Evolutionary conservation across 202 grass and related monocot genomes (phyloP), one percentile per base, ranked within the genome.

Genomic region (Saccharum hybrid): DNA sequence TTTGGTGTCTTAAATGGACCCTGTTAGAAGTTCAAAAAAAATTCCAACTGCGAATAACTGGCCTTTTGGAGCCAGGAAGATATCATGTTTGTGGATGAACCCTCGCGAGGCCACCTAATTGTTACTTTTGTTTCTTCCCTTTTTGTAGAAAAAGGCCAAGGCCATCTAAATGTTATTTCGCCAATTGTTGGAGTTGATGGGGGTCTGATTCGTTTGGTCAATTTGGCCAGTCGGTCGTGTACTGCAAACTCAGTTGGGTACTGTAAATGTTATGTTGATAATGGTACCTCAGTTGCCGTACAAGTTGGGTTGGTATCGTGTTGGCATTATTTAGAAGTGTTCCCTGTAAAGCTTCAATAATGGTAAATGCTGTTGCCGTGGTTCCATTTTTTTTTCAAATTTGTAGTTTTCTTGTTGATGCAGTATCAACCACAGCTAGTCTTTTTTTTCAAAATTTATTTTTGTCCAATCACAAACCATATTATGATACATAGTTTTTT

Each of bases 211-310:
- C 56, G 28, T 83, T 82, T 78, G 18, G 65, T 82, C 39, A 54
- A 65, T 87, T 52, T 63, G 81, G 7, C 26, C 63, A 60, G 6
- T 78, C 12, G 33, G 0, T 78, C 28, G 13, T 73, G 37, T 59
- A 46, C 68, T 66, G 66, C 8, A 19, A 78, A 66, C 38, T 64
- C 51, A 39, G 43, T 65, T 52, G 43, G 38, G 56, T 81, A 49
- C 42, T 81, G 63, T 80, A 84, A 77, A 79, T 80, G 76, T 41
- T 31, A 86, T 80, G 71, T 81, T 87, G 54, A 90, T 80, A 86
- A 64, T 39, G 76, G 52, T 80, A 59, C 75, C 54, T 80, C 16
- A 46, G 23, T 52, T 72, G 67, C 66, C 45, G 82, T 76, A 68
- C 39, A 74, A 63, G 51, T 82, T 68, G 26, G 33, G 36, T 72